Evolutionary conservation across 139 green algal species (phyloP).

Genomic region (Parachlorella kessleri): DNA sequence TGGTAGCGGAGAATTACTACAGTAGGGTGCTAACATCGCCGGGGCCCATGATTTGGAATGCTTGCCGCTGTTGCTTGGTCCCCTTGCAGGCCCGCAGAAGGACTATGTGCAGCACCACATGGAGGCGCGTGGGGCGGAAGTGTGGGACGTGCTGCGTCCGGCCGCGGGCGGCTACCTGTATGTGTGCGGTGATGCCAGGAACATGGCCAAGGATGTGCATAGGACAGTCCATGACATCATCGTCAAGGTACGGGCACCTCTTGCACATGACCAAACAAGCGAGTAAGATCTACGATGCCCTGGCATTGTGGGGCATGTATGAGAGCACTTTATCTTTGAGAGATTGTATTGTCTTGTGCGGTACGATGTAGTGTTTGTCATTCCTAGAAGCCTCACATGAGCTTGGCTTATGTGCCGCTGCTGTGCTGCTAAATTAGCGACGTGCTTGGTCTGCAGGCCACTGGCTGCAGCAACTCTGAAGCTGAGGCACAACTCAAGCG

Average conservation of each 20-base stretch:
- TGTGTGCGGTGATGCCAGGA: conserved; percentile 95
- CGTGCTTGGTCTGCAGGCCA: conserved; percentile 14
- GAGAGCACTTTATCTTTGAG: background rate
- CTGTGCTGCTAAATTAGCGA: background rate
- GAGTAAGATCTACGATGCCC: background rate
- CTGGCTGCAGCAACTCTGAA: conserved; percentile 47
- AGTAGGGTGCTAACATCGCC: too few species aligned
- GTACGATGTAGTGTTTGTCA: background rate
- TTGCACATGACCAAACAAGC: too few species aligned
- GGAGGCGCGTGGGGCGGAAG: conserved; percentile 41
- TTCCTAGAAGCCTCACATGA: background rate
- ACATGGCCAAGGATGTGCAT: conserved; percentile 98
- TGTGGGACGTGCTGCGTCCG: conserved; percentile 40
- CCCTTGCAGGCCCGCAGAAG: conserved; percentile 45
- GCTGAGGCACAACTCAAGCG: conserved; percentile 80
- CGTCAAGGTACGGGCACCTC: background rate
- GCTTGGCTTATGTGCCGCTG: background rate
- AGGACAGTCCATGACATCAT: conserved; percentile 53
- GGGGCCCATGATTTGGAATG: too few species aligned
- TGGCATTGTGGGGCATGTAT: background rate
- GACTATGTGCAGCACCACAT: conserved; percentile 93
- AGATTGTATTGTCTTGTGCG: background rate
- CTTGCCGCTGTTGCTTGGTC: background rate
- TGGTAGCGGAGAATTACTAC: too few species aligned
- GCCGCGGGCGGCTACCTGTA: conserved; percentile 74